A percentile compares a stretch with the other conserved stretches of the same genome.
Evolutionary conservation across 148 eudicot genomes (phyloP).

Genomic region (Heliamphora exappendiculata): DNA sequence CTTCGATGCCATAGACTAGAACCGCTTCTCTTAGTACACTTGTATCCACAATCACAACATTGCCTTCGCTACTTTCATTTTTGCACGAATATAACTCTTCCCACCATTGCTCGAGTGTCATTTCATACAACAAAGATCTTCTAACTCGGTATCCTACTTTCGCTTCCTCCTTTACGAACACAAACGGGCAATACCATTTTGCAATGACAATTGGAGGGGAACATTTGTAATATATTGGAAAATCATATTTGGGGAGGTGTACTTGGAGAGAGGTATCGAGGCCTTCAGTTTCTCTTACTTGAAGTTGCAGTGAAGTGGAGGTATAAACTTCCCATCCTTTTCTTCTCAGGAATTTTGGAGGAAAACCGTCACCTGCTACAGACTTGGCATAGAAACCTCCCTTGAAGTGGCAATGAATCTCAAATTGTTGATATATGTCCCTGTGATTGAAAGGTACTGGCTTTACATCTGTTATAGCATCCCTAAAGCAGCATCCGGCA

Average conservation of each 20-base stretch:
- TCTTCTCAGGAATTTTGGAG: conserved; percentile 59
- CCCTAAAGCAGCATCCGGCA: conserved; percentile 47
- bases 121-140: conserved; percentile 41
- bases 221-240: conserved; percentile 26
- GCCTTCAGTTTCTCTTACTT: conserved; percentile 39
- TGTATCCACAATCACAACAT: conserved; percentile 25
- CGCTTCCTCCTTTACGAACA: conserved; percentile 47
- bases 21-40: conserved; percentile 38
- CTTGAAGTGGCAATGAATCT: conserved; percentile 44
- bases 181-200: conserved; percentile 54
- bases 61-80: conserved; percentile 20
- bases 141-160: conserved; percentile 32
- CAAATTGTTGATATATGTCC: conserved; percentile 75
- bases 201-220: conserved; percentile 32
- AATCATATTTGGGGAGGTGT: conserved; percentile 24
- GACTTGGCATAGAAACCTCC: conserved; percentile 72
- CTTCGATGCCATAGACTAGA: conserved; percentile 41
- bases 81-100: conserved; percentile 41
- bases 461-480: conserved; percentile 31
- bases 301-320: conserved; percentile 27
- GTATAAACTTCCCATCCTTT: conserved; percentile 59
- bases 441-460: conserved; percentile 53
- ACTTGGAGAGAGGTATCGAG: conserved; percentile 31
- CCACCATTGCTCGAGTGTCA: conserved; percentile 53
- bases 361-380: conserved; percentile 61